Evolutionary conservation across 2,329 filamentous ascomycete genomes (phyloP).

Genomic region (Pseudogymnoascus sp.): DNA sequence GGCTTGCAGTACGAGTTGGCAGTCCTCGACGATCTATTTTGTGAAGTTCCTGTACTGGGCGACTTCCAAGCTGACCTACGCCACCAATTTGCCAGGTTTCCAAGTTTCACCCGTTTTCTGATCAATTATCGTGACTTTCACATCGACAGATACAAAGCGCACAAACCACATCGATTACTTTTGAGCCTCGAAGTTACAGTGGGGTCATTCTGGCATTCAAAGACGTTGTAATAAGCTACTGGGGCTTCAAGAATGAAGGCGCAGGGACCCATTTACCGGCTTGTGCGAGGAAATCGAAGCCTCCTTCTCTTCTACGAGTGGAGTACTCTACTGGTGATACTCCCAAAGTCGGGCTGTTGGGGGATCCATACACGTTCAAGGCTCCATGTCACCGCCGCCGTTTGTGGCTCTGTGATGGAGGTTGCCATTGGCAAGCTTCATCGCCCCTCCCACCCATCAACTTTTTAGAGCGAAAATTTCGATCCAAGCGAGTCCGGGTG

Average conservation of each 20-base stretch:
- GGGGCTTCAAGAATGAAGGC: conserved; percentile 5
- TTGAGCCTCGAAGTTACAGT: background rate
- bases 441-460: conserved; percentile 8
- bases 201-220: background rate
- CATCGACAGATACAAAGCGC: background rate
- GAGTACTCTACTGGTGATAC: conserved; percentile 8
- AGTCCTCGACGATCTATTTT: background rate
- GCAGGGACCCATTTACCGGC: conserved; percentile 8
- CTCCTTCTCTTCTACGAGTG: background rate
- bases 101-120: background rate
- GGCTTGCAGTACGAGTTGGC: background rate
- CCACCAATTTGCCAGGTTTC: background rate
- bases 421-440: conserved; percentile 1
- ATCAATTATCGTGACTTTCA: background rate
- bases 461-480: conserved; percentile 3
- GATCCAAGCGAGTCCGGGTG: conserved; percentile 1
- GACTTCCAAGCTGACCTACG: background rate
- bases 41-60: background rate
- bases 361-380: conserved; percentile 4
- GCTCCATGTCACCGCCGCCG: conserved; percentile 1
- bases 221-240: conserved; percentile 9
- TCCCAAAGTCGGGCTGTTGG: background rate
- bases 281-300: conserved; percentile 8
- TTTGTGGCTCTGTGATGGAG: conserved; percentile 5
- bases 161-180: background rate